Percentiles rank a stretch among this genome's conserved stretches.
phyloP scores from a whole-genome alignment of 257 asterid genomes.

The Jaltomata sinuosa region DNA sequence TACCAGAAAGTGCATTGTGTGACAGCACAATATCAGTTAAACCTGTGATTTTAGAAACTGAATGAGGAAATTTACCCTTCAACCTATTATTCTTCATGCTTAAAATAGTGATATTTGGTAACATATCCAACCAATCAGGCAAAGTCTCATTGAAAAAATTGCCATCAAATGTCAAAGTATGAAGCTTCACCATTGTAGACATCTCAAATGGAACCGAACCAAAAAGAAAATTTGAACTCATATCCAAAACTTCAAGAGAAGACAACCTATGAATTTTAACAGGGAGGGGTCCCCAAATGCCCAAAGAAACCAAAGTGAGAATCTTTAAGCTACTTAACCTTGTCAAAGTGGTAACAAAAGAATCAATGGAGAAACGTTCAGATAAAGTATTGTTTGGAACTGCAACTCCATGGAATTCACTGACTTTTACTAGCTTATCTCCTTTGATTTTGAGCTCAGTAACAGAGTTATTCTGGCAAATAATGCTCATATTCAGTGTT shows the following conservation, averaged over 20 bases:
- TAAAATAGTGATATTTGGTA: slow-evolving; percentile 40
- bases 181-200: slow-evolving; percentile 38
- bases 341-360: slow-evolving; percentile 49
- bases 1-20: slow-evolving; percentile 34
- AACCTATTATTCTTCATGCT: slow-evolving; percentile 42
- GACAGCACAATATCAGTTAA: slow-evolving; percentile 38
- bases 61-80: slow-evolving; percentile 33
- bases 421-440: slow-evolving; percentile 20
- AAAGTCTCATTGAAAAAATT: slow-evolving; percentile 48
- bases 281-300: slow-evolving; percentile 63
- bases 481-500: slow-evolving; percentile 39
- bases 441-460: slow-evolving; percentile 39
- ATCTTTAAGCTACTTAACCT: slow-evolving; percentile 42
- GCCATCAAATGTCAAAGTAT: slow-evolving; percentile 41
- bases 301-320: slow-evolving; percentile 45
- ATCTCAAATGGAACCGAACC: slow-evolving; percentile 42
- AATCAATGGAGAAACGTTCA: slow-evolving; percentile 52
- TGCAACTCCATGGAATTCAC: slow-evolving; percentile 32
- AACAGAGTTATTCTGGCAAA: slow-evolving; percentile 36
- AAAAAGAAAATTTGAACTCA: slow-evolving; percentile 51
- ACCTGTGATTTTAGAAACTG: slow-evolving; percentile 16
- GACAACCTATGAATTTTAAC: slow-evolving; percentile 43
- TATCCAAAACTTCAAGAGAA: slow-evolving; percentile 37
- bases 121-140: slow-evolving; percentile 34
- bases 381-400: slow-evolving; percentile 30